Percentiles rank a stretch among this genome's conserved stretches.
These are phyloP conservation scores for Gossypium trilobum DNA, from an alignment of 441 rosid genomes.

Conservation along the genomic window DNA sequence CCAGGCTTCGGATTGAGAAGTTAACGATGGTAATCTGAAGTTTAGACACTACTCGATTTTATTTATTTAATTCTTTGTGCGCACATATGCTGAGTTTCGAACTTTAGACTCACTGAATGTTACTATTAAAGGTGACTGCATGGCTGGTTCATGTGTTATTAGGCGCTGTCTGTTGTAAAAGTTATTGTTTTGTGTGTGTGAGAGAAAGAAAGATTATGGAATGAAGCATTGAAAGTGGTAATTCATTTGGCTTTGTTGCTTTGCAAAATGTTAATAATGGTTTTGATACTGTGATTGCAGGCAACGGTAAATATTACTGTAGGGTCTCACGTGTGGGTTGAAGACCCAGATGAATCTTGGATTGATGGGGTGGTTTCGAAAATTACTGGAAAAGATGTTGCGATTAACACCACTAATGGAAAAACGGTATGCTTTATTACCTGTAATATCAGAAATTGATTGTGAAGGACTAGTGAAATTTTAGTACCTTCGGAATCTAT, in stretches of 20 bases:
- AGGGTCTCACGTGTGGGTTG: conserved; percentile 86
- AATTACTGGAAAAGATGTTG: conserved; percentile 53
- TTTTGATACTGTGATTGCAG: conserved; percentile 32
- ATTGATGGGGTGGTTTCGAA: conserved; percentile 64
- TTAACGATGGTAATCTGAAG: conserved; percentile 29
- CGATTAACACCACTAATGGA: conserved; percentile 40
- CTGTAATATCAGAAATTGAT: neutral
- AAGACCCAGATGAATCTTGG: conserved; percentile 72
- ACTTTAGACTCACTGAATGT: too few relatives aligned
- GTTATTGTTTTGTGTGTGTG: too few relatives aligned
- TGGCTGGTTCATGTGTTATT: too few relatives aligned
- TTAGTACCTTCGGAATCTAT: too few relatives aligned
- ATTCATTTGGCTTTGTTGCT: neutral
- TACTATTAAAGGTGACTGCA: too few relatives aligned
- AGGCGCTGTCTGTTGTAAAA: too few relatives aligned
- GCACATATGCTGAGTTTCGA: too few relatives aligned
- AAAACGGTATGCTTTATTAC: conserved; percentile 40
- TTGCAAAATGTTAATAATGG: conserved; percentile 8
- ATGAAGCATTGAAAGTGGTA: too few relatives aligned
- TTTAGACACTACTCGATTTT: neutral
- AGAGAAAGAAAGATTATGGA: too few relatives aligned
- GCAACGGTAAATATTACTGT: conserved; percentile 82
- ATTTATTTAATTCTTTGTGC: neutral
- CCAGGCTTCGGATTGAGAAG: conserved; percentile 21
- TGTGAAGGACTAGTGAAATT: too few relatives aligned